Evolutionary conservation across 176 grass and related monocot genomes (phyloP), one percentile per base, ranked within the genome.

Genomic region (Oryza officinalis): DNA sequence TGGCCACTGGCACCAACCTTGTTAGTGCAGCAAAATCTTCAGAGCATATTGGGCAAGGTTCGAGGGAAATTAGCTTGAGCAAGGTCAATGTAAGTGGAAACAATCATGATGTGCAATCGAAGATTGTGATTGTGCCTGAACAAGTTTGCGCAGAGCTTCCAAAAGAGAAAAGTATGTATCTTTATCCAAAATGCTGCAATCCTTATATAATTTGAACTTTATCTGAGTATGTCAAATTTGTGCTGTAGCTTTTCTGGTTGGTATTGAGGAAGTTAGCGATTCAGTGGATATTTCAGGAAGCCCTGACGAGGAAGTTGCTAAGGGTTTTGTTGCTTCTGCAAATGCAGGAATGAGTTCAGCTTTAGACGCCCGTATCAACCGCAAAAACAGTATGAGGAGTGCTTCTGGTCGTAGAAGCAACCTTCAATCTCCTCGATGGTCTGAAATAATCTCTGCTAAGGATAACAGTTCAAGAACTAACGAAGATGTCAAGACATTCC

Each of bases 401-500:
- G 13, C 60, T 69, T 78, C 60, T 83, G 15, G 27, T 66, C 43
- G 67, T 78, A 78, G 80, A 84, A 67, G 38, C 61, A 68, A 90
- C 69, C 65, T 80, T 83, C 75, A 84, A 79, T 90, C 96, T 80
- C 93, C 96, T 84, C 83, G 79, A 27, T 90, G 89, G 81, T 86
- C 91, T 71, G 96, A 96, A 94, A 89, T 96, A 74, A 90, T 99
- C 22, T 93, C 87, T 1, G 78, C 90, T 30, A 94, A 84, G 87
- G 93, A 93, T 67, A 74, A 59, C 46, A 90, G 92, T 86, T 92
- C 91, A 64, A 90, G 31, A 87, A 89, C 85, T 71, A 81, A 95
- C 28, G 91, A 95, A 85, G 96, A 95, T 63, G 84, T 98, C 35
- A 93, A 95, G 85, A 86, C 84, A 70, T 90, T 98, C 57, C 80